Evolutionary conservation across 164 flowering plant species (phyloP), one percentile per base, ranked within the genome.

Genomic region (Hamamelis virginiana): DNA sequence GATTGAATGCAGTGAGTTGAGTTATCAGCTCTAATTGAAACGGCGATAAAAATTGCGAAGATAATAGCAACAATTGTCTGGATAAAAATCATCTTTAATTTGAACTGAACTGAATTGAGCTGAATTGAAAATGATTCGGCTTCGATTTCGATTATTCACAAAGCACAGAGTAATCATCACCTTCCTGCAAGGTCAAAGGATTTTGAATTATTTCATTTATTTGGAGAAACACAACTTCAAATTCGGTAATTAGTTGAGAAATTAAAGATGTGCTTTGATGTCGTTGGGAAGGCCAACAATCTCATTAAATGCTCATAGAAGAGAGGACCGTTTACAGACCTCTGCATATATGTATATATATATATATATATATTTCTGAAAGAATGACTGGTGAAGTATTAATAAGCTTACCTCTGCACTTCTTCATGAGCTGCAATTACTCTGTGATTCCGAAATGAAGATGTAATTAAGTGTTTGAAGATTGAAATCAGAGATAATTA

Each of bases 271-370:
- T 46, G 55, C 25, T 45, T 13, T 62, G 73, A 44, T 58, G 69
- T 68, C 50, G 83, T 80, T 80, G 83, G 80, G 69, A 64, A 45
- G 47, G 70, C 72, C 73, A 80, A 70, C 77, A 15, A 70, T 52
- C 51, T 43, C 75, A 71, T 56, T 80, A 57, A 80, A 71, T 80
- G 76, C 78, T 62, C 18, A 22, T 69, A 21, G 28, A 66, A 62
- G 5, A 14, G 51, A n/a, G n/a, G n/a, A n/a, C n/a, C n/a, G n/a
- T n/a, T n/a, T n/a, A n/a, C n/a, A n/a, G n/a, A n/a, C n/a, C n/a
- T n/a, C n/a, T n/a, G n/a, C n/a, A n/a, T n/a, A n/a, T n/a, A n/a
- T n/a, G n/a, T n/a, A n/a, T n/a, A n/a, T n/a, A n/a, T n/a, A n/a
- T n/a, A n/a, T n/a, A n/a, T n/a, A n/a, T n/a, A n/a, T n/a, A n/a